Percentiles rank a stretch among this genome's conserved stretches.
phyloP scores from a whole-genome alignment of 2,329 filamentous ascomycete species.

The Monosporascus sp. region DNA sequence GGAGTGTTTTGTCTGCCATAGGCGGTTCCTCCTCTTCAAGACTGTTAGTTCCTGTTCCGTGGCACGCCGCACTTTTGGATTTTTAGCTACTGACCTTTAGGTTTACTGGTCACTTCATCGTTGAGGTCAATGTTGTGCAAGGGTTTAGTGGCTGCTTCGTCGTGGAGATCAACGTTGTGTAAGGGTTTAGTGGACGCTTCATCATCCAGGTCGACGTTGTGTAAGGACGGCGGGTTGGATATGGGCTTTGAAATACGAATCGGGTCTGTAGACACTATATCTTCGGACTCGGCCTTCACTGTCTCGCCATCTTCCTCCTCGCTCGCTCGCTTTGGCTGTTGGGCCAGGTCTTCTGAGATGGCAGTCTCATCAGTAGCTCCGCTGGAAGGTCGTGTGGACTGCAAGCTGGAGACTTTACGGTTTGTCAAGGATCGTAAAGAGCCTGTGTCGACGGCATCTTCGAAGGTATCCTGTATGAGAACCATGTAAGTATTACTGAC shows the following conservation, averaged over 20 bases:
- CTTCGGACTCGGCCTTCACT: constrained; percentile 2
- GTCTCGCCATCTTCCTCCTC: constrained; percentile 16
- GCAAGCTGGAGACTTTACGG: constrained; percentile 35
- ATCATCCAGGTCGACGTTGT: constrained; percentile 64
- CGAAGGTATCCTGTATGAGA: constrained; percentile 64
- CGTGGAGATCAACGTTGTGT: constrained; percentile 53
- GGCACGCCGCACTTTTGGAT: not conserved
- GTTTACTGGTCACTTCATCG: constrained; percentile 4
- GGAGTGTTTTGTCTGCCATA: not conserved
- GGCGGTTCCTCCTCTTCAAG: constrained; percentile 6
- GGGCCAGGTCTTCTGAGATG: constrained; percentile 8
- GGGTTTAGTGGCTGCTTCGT: not conserved
- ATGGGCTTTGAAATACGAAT: constrained; percentile 38
- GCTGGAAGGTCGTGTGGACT: constrained; percentile 20
- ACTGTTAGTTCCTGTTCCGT: not conserved
- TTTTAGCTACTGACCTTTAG: constrained; percentile 14
- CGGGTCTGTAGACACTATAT: constrained; percentile 21
- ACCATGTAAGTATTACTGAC: not conserved
- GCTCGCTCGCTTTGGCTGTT: not conserved
- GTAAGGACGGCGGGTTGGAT: constrained; percentile 40
- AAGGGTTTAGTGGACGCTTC: constrained; percentile 37
- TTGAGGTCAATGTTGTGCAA: constrained; percentile 12
- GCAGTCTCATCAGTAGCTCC: constrained; percentile 19
- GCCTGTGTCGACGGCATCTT: constrained; percentile 69
- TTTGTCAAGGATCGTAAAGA: constrained; percentile 61